Percentiles rank a stretch among this genome's conserved stretches.
These are phyloP conservation scores for Rhizomucor miehei DNA, from an alignment of 371 early-diverging fungal species.

Conservation along the genomic window DNA sequence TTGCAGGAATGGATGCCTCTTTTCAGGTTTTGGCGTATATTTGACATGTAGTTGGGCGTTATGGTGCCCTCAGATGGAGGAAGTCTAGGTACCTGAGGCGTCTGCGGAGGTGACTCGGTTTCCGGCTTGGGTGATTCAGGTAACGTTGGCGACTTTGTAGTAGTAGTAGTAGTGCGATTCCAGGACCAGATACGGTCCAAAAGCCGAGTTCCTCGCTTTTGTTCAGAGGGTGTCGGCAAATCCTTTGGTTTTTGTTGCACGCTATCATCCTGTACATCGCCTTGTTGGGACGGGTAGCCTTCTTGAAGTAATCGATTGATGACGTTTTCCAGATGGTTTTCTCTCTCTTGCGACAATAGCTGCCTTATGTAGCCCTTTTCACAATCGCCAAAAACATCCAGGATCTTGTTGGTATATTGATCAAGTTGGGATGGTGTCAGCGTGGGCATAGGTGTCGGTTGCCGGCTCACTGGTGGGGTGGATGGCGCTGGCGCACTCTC, in stretches of 20 bases:
- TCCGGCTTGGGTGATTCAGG: slow-evolving; percentile 7
- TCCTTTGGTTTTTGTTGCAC: not conserved
- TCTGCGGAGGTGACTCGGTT: not conserved
- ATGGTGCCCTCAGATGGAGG: slow-evolving; percentile 37
- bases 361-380: slow-evolving; percentile 61
- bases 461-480: slow-evolving; percentile 5
- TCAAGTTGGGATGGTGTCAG: slow-evolving; percentile 29
- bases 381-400: slow-evolving; percentile 70
- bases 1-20: slow-evolving; percentile 56
- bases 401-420: slow-evolving; percentile 40
- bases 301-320: slow-evolving; percentile 58
- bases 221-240: not conserved
- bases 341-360: slow-evolving; percentile 47
- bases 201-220: slow-evolving; percentile 7
- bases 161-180: slow-evolving; percentile 13
- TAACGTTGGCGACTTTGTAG: slow-evolving; percentile 4
- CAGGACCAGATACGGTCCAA: slow-evolving; percentile 32
- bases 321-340: slow-evolving; percentile 59
- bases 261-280: not conserved
- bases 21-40: slow-evolving; percentile 47
- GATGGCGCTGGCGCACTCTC: slow-evolving; percentile 1
- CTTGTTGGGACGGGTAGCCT: not conserved
- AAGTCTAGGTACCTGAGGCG: slow-evolving; percentile 25
- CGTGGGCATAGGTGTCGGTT: slow-evolving; percentile 10
- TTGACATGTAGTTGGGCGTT: slow-evolving; percentile 49